Base-by-base conservation (phyloP, 2,329 filamentous ascomycete genomes). In the Mollisia scopiformis region DNA sequence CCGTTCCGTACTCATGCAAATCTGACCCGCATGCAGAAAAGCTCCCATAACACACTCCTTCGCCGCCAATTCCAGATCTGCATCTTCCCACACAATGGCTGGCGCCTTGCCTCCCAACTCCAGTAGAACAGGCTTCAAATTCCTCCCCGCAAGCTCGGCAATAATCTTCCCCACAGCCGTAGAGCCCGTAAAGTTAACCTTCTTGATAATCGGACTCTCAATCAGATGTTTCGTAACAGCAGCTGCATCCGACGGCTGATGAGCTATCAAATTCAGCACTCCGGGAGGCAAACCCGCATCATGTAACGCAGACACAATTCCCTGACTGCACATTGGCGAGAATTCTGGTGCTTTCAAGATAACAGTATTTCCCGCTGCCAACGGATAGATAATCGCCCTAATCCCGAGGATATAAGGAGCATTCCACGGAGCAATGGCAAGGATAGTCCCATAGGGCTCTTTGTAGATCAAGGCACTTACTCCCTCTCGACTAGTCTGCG, bases 161-260 rank as follows among this genome's bases (percentile, higher is more conserved):
- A 96, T 86, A 71, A 92, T 88, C 31, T 86, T 83, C 1, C 92
- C 92, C 0, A 95, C 88, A 0, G 75, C 74, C 0, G 91, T 93
- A 69, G 85, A 90, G 33, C 92, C 92, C 0, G 92, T 96, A 75
- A 96, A 96, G 77, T 92, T 95, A 73, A 96, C 82, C 78, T 96
- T 96, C 73, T 87, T 89, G 59, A 96, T 78, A 0, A 80, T 79
- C 0, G 84, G 84, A 69, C 90, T 80, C 51, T 85, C 82, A 66
- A 96, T 90, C 30, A 95, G 75, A 1, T 85, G 78, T 28, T 81
- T 82, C 0, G 90, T 93, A 31, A 94, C 79, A 13, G 82, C 79
- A 0, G 88, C 81, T 0, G 91, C 92, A 66, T 90, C 84, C 59
- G 86, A 81, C 58, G 87, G 84, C 2, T 88, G 84, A 33, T 82